Conservation (phyloP, 106 monocot species). For the Ottelia alismoides region DNA sequence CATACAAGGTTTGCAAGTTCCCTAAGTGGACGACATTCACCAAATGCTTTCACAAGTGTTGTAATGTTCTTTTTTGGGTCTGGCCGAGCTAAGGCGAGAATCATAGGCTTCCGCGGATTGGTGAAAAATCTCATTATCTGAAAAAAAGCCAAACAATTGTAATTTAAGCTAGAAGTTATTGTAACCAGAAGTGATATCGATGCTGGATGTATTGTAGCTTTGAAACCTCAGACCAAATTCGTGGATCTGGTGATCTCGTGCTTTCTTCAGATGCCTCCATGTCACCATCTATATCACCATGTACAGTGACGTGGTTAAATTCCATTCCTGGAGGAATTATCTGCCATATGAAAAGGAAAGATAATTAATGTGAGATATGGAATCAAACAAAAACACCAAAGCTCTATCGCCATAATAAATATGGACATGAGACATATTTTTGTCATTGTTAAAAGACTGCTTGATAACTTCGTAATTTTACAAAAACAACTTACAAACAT, state of each 20-base stretch:
- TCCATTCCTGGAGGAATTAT: slow-evolving; percentile 98
- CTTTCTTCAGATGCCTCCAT: slow-evolving; percentile 59
- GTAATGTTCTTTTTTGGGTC: slow-evolving; percentile 96
- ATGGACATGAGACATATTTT: too few species aligned
- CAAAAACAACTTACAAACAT: slow-evolving; percentile 58
- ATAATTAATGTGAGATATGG: too few species aligned
- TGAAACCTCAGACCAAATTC: slow-evolving; percentile 85
- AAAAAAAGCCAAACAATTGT: too few species aligned
- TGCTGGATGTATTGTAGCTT: too few species aligned
- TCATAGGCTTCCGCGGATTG: slow-evolving; percentile 96
- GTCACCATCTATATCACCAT: slow-evolving; percentile 61
- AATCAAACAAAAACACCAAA: too few species aligned
- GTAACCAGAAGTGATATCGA: too few species aligned
- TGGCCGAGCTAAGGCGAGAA: slow-evolving; percentile 92
- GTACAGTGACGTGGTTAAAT: slow-evolving; percentile 50
- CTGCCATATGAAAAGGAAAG: too few species aligned
- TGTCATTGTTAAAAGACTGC: too few species aligned
- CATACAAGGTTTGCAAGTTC: slow-evolving; percentile 93
- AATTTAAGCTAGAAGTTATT: too few species aligned
- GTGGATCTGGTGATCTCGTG: slow-evolving; percentile 57
- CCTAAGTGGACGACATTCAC: slow-evolving; percentile 78
- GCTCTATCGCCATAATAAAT: too few species aligned
- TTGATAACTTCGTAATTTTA: not conserved
- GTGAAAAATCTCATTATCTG: slow-evolving; percentile 98
- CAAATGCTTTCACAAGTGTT: slow-evolving; percentile 94